Base-by-base conservation (phyloP, 345 rosid genomes). In the Bretschneidera sinensis region DNA sequence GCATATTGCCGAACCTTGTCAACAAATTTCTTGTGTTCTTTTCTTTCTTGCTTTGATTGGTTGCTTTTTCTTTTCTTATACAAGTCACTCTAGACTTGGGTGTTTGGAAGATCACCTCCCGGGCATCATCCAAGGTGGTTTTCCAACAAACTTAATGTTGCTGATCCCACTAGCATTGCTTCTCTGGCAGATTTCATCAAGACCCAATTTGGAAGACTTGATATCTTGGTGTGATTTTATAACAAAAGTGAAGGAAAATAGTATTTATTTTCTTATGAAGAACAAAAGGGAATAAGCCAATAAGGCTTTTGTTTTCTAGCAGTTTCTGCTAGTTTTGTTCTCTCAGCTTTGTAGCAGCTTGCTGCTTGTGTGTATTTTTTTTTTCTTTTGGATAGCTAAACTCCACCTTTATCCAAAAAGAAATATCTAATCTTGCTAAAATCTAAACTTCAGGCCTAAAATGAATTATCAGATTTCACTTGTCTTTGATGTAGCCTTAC, bases 161-260 rank as follows among this genome's bases (percentile, higher is more conserved):
- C 59, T 2, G 60, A 71, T 48, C 55, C 76, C 45, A 48, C 48
- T 19, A 66, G 64, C 17, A 21, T 60, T n/a, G 55, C 35, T 20
- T 56, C 76, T 21, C n/a, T 71, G 0, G 68, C 60, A 2, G 48
- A 35, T 21, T 72, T 66, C 53, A 52, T 72, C 54, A 52, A 21
- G 0, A 24, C 9, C 0, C 39, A 63, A 0, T 67, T 73, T 20
- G 66, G 66, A 18, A 67, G 67, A 43, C 76, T 73, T 58, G 72
- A 67, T 59, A 63, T 73, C 39, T 63, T 73, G 68, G 69, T 21
- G 1, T 16, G 11, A 1, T 18, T 16, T 3, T 50, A 17, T 19
- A 0, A n/a, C n/a, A 24, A 54, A 14, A 13, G n/a, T 22, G n/a
- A 6, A 10, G 28, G 35, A 17, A 13, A 48, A 21, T 51, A 11